phyloP scores from a whole-genome alignment of 2,329 filamentous ascomycete species.

The Teratosphaeria viscida region DNA sequence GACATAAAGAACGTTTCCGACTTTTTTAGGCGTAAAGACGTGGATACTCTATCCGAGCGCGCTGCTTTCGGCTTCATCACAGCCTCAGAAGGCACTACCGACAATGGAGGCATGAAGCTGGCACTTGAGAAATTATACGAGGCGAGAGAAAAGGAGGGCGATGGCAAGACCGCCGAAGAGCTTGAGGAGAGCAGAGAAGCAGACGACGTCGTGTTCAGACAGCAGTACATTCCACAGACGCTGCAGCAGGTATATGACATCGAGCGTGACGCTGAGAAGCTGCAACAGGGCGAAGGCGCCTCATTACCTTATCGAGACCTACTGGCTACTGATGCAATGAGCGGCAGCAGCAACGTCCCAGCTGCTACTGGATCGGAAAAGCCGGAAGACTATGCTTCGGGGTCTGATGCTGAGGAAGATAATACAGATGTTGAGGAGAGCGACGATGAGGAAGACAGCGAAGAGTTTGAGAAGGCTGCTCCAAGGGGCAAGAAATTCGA shows the following conservation, averaged over 20 bases:
- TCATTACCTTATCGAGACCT: constrained; percentile 80
- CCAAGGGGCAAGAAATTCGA: constrained; percentile 78
- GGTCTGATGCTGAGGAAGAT: constrained; percentile 10
- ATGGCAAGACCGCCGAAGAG: constrained; percentile 37
- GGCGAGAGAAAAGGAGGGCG: constrained; percentile 33
- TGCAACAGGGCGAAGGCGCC: constrained; percentile 61
- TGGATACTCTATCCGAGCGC: constrained; percentile 69
- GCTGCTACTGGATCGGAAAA: not conserved
- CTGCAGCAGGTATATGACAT: constrained; percentile 94
- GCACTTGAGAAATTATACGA: constrained; percentile 59
- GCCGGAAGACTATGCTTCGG: constrained; percentile 11
- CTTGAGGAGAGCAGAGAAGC: constrained; percentile 49
- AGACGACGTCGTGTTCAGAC: constrained; percentile 84
- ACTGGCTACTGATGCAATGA: constrained; percentile 57
- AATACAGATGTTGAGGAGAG: constrained; percentile 28
- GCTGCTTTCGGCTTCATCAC: constrained; percentile 79
- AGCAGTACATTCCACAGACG: constrained; percentile 94
- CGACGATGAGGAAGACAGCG: constrained; percentile 22
- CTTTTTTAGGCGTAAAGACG: constrained; percentile 80
- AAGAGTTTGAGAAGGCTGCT: constrained; percentile 8
- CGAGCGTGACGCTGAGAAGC: constrained; percentile 74
- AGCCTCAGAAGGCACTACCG: constrained; percentile 46
- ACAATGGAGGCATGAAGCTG: constrained; percentile 50
- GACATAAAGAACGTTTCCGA: constrained; percentile 95
- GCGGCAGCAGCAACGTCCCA: constrained; percentile 1